A percentile compares a stretch with the other conserved stretches of the same genome.
phyloP scores from a whole-genome alignment of 2,329 filamentous ascomycete genomes.

The Epichloe festucae region DNA sequence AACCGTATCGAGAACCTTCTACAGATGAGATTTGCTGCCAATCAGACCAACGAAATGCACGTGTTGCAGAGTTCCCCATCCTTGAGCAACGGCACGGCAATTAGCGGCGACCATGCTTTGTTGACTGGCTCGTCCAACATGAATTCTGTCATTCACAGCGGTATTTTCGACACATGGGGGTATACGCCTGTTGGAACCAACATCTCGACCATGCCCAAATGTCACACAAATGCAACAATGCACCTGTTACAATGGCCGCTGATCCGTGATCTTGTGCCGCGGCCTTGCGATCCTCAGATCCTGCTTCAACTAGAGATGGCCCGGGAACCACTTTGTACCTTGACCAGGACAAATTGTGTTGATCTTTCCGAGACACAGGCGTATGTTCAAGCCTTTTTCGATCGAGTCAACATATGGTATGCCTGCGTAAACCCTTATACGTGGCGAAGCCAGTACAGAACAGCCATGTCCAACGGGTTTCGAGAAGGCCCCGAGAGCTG shows the following conservation, averaged over 20 bases:
- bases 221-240: constrained; percentile 68
- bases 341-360: constrained; percentile 51
- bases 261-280: constrained; percentile 63
- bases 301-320: constrained; percentile 71
- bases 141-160: constrained; percentile 43
- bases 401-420: constrained; percentile 73
- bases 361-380: constrained; percentile 62
- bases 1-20: constrained; percentile 66
- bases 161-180: constrained; percentile 61
- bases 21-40: constrained; percentile 50
- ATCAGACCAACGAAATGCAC: constrained; percentile 36
- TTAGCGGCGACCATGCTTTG: constrained; percentile 43
- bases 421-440: constrained; percentile 74
- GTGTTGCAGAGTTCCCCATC: constrained; percentile 50
- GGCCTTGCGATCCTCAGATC: constrained; percentile 70
- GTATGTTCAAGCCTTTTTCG: constrained; percentile 71
- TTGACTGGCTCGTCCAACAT: constrained; percentile 31
- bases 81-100: constrained; percentile 48
- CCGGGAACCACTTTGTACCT: constrained; percentile 56
- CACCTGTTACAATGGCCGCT: constrained; percentile 71
- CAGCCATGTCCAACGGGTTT: constrained; percentile 62
- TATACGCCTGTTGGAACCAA: constrained; percentile 41
- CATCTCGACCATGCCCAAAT: constrained; percentile 76
- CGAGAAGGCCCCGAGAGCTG: constrained; percentile 71
- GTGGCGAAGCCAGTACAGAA: constrained; percentile 64